These are phyloP conservation scores for Blastocystis sp. DNA, from an alignment of 352 stramenopile species.

Conservation along the genomic window DNA sequence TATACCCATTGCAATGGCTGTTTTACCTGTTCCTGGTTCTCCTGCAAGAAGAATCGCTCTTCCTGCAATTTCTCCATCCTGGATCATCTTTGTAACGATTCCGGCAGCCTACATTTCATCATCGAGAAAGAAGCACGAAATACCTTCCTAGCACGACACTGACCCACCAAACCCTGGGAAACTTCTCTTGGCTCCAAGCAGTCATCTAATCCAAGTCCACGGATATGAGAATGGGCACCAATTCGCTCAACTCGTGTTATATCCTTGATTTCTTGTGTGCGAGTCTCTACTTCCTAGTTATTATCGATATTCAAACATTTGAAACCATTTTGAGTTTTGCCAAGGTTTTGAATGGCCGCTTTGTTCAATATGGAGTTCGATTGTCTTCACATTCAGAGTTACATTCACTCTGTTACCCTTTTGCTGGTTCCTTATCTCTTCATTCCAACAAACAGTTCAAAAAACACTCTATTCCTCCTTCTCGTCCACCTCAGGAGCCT, in stretches of 20 bases:
- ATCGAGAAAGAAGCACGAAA: background rate
- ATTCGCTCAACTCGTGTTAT: constrained; percentile 95
- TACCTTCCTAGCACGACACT: constrained; percentile 80
- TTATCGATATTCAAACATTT: background rate
- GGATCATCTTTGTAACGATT: constrained; percentile 94
- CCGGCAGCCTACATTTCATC: constrained; percentile 72
- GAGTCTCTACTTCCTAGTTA: constrained; percentile 60
- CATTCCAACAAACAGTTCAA: background rate
- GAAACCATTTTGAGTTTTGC: background rate
- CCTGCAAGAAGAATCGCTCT: constrained; percentile 88
- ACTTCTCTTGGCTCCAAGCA: constrained; percentile 83
- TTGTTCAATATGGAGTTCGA: constrained; percentile 42
- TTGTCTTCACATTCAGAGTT: constrained; percentile 25
- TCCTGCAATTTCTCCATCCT: constrained; percentile 92
- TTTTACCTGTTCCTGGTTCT: constrained; percentile 87
- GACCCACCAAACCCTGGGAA: constrained; percentile 91
- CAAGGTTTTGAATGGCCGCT: background rate
- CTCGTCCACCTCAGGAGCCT: too few relatives aligned
- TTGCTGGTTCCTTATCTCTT: background rate
- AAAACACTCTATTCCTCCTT: background rate
- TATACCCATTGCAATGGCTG: constrained; percentile 93
- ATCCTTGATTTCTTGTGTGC: constrained; percentile 80
- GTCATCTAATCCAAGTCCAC: constrained; percentile 91
- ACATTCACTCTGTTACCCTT: constrained; percentile 46
- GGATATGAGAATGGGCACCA: constrained; percentile 93